Evolutionary conservation across 768 basidiomycete genomes (phyloP).

Genomic region (Leccinum ochraceum): DNA sequence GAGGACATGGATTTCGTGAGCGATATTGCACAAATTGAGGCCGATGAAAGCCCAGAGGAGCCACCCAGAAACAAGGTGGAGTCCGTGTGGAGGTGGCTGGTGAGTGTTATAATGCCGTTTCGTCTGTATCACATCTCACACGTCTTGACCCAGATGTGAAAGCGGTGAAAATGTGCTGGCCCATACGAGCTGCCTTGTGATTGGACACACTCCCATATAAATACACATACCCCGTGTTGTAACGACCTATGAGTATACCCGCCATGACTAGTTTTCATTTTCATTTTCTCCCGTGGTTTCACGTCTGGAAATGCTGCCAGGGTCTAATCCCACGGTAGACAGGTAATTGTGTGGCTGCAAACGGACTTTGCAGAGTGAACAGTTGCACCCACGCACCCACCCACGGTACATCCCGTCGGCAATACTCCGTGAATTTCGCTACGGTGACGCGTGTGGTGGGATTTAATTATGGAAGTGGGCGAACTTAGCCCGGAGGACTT

Average conservation of each 20-base stretch:
- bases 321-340: neutral
- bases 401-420: no score
- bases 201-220: neutral
- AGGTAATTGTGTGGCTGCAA: no score
- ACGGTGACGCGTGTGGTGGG: no score
- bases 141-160: conserved; percentile 23
- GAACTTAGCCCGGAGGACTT: no score
- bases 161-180: neutral
- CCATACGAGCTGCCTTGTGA: neutral
- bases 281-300: neutral
- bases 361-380: no score
- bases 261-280: neutral
- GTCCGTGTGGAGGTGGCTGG: conserved; percentile 79
- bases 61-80: conserved; percentile 68
- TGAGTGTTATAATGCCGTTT: conserved; percentile 38
- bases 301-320: neutral
- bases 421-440: no score
- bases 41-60: conserved; percentile 67
- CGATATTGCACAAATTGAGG: conserved; percentile 69
- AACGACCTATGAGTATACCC: neutral
- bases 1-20: conserved; percentile 85
- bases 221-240: conserved; percentile 7
- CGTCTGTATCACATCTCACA: conserved; percentile 1
- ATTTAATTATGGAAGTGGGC: neutral
- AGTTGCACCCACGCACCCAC: no score